Evolutionary conservation across 768 basidiomycete genomes (phyloP).

Genomic region (Cystofilobasidium capitatum): DNA sequence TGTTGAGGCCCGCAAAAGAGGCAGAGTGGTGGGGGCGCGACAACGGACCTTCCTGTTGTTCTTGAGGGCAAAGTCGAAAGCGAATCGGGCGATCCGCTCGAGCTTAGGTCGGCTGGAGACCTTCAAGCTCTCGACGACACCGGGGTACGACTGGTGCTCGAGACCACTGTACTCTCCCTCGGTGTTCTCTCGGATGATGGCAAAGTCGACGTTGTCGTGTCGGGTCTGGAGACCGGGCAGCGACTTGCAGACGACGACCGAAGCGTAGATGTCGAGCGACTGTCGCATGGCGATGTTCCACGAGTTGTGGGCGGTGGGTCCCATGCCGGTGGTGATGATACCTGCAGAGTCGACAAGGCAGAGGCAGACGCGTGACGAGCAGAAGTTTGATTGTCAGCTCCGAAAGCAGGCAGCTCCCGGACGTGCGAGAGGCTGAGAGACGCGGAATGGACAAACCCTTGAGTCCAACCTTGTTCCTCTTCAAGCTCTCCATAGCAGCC

Average conservation of each 20-base stretch:
- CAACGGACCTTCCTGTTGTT: conserved; percentile 84
- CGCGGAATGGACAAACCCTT: conserved; percentile 78
- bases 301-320: conserved; percentile 89
- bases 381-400: background rate
- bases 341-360: conserved; percentile 46
- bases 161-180: conserved; percentile 99
- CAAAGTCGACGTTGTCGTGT: conserved; percentile 90
- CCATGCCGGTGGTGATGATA: conserved; percentile 96
- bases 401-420: no score
- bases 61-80: conserved; percentile 97
- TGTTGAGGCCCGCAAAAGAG: background rate
- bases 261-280: conserved; percentile 97
- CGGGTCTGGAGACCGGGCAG: conserved; percentile 92
- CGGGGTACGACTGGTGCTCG: conserved; percentile 95
- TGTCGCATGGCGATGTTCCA: conserved; percentile 99
- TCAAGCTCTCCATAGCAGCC: conserved; percentile 94
- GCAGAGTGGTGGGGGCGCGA: background rate
- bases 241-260: conserved; percentile 95
- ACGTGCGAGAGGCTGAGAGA: no score
- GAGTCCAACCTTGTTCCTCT: conserved; percentile 92
- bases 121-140: conserved; percentile 96
- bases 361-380: background rate
- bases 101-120: conserved; percentile 91
- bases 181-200: conserved; percentile 97
- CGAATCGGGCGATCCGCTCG: conserved; percentile 91